Base-by-base conservation (phyloP, 2,329 filamentous ascomycete genomes). In the Fusarium temperatum region DNA sequence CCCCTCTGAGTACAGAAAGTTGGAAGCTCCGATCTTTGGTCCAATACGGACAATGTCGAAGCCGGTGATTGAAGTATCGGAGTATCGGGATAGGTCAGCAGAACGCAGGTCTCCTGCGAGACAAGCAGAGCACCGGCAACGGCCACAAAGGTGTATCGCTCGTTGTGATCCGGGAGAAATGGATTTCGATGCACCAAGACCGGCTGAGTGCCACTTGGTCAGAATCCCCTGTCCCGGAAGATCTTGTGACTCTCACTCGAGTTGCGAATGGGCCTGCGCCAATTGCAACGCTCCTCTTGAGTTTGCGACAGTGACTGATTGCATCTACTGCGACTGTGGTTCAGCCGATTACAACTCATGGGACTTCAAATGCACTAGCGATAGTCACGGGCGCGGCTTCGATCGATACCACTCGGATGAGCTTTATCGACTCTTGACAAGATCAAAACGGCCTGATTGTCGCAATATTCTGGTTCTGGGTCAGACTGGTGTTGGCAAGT, bases 401-500 rank as follows among this genome's bases (percentile, higher is more conserved):
- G 47, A 35, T 17, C 64, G 55, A 10, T 28, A 65, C 2, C 11
- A 18, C 12, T 14, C 57, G 1, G 22, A n/a, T 13, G 60, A 68
- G 1, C 44, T 63, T 22, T 24, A 42, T 24, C 22, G 36, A 28
- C 32, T 35, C 18, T n/a, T 66, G n/a, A 26, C 30, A 20, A 26
- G 15, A 9, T 13, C 68, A 3, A 18, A 57, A 4, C 41, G 30
- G 1, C 42, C 42, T 17, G 75, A 82, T 5, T 75, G 81, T 24
- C 59, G 83, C 32, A 87, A 86, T 48, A 84, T 87, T 24, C 68
- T 87, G 30, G 82, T 87, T 9, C 77, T 87, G 0, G 85, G 85
- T 0, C 85, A 87, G 70, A 85, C 85, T 1, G 86, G 85, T 0
- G 85, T 86, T 0, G 85, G 86, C 0, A 87, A 87, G 59, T 85